These are phyloP conservation scores for Linnemannia schmuckeri DNA, from an alignment of 192 early-diverging fungal species.

Conservation along the genomic window DNA sequence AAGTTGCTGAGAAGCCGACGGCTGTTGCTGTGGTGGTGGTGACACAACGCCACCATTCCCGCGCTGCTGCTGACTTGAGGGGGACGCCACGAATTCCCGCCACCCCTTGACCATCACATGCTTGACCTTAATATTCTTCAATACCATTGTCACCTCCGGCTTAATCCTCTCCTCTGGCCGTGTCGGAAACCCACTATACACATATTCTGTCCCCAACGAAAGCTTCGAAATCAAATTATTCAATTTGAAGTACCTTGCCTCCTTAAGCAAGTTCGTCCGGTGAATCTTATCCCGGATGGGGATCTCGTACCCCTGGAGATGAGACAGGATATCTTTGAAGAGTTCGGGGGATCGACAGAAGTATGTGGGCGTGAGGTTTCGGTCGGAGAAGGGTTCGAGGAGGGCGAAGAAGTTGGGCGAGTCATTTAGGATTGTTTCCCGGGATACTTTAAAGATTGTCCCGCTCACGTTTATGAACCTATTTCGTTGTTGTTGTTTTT, in stretches of 20 bases:
- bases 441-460: conserved; percentile 62
- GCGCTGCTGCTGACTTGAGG: neutral
- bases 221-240: conserved; percentile 44
- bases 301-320: conserved; percentile 71
- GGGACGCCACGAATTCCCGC: conserved; percentile 17
- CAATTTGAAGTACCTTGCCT: conserved; percentile 63
- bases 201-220: conserved; percentile 37
- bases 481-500: neutral
- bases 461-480: conserved; percentile 70
- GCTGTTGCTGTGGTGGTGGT: neutral
- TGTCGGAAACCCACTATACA: conserved; percentile 44
- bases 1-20: neutral
- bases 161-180: conserved; percentile 45
- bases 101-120: conserved; percentile 47
- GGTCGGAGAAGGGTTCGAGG: conserved; percentile 42
- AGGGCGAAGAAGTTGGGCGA: conserved; percentile 56
- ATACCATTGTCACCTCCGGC: conserved; percentile 43
- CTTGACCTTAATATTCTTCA: conserved; percentile 44
- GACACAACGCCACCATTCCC: neutral
- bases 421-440: conserved; percentile 61
- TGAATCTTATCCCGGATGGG: conserved; percentile 66
- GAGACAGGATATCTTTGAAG: conserved; percentile 66
- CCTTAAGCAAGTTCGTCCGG: conserved; percentile 66
- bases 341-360: conserved; percentile 65
- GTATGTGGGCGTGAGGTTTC: conserved; percentile 32